phyloP scores from a whole-genome alignment of 495 filamentous ascomycete genomes.

The Xylaria venustula region DNA sequence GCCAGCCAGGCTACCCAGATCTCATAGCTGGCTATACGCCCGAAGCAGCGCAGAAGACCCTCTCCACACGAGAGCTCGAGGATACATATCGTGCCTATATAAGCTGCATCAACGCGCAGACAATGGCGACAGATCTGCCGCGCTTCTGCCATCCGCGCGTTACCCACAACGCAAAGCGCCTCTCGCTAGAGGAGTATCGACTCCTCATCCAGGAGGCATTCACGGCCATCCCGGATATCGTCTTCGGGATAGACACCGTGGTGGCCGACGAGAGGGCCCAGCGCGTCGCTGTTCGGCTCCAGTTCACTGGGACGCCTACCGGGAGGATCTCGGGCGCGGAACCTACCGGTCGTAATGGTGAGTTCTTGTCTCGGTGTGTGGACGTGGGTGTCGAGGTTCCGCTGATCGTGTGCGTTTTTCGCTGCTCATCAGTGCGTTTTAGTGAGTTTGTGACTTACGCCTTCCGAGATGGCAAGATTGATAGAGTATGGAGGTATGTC shows the following conservation, averaged over 20 bases:
- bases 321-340: constrained; percentile 12
- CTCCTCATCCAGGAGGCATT: constrained; percentile 26
- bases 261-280: constrained; percentile 26
- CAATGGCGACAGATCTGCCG: constrained; percentile 23
- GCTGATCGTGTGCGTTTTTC: neutral
- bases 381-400: too few relatives aligned
- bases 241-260: constrained; percentile 21
- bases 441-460: constrained; percentile 35
- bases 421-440: constrained; percentile 23
- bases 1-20: constrained; percentile 9
- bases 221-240: constrained; percentile 27
- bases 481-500: constrained; percentile 25
- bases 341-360: constrained; percentile 17
- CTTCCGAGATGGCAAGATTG: constrained; percentile 35
- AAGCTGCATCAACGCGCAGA: constrained; percentile 28
- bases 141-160: constrained; percentile 25
- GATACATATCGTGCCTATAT: constrained; percentile 25
- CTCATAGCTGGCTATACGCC: constrained; percentile 13
- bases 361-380: neutral
- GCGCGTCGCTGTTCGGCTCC: constrained; percentile 25
- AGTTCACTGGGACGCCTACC: constrained; percentile 28
- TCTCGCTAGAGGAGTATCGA: constrained; percentile 24
- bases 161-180: constrained; percentile 23
- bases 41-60: constrained; percentile 16
- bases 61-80: constrained; percentile 16